These are phyloP conservation scores for Eucalyptus urophylla DNA, from an alignment of 345 rosid genomes.

Conservation along the genomic window DNA sequence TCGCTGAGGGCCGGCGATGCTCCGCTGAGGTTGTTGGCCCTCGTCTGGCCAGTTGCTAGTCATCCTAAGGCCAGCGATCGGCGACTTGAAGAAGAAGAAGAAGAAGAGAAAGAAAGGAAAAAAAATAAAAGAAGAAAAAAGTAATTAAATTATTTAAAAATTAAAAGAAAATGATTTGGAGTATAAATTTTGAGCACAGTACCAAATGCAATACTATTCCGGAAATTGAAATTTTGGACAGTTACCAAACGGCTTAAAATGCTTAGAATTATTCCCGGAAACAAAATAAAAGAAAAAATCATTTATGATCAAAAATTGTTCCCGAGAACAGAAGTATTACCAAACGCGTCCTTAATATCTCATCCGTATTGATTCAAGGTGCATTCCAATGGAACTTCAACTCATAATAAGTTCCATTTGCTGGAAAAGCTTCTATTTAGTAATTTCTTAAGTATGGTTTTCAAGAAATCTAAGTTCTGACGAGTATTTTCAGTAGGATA, in stretches of 20 bases:
- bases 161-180: too few species aligned
- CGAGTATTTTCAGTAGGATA: neutral
- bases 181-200: fast-evolving
- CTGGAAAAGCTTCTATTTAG: neutral
- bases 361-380: too few species aligned
- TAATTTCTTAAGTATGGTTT: neutral
- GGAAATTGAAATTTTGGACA: too few species aligned
- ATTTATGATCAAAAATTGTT: too few species aligned
- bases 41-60: fast-evolving
- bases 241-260: too few species aligned
- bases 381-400: neutral
- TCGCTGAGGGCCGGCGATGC: fast-evolving
- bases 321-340: fast-evolving
- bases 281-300: fast-evolving
- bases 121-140: too few species aligned
- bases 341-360: neutral
- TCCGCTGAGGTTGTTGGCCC: fast-evolving
- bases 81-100: too few species aligned
- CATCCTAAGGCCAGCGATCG: fast-evolving
- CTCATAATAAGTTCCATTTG: neutral
- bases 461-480: neutral
- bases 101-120: too few species aligned
- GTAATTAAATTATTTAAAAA: too few species aligned
- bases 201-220: too few species aligned
- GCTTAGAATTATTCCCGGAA: fast-evolving